Conservation (phyloP, 164 flowering plant genomes). For the Protea cynaroides region DNA sequence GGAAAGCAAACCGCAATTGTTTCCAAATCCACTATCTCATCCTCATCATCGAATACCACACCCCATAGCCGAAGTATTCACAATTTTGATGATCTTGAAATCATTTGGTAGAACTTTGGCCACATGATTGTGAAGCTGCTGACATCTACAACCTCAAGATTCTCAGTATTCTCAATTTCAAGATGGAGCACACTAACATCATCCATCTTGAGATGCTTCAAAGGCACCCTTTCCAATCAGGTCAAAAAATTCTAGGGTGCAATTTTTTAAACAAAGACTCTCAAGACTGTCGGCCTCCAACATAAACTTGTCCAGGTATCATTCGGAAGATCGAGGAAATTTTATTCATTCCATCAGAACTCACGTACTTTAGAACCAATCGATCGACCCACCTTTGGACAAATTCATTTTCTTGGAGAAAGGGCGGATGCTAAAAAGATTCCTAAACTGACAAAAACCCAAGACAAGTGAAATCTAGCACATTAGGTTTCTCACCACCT, state of each 20-base stretch:
- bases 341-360: neutral
- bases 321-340: neutral
- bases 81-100: conserved; percentile 66
- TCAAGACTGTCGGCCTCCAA: conserved; percentile 81
- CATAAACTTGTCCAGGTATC: conserved; percentile 58
- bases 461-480: conserved; percentile 2
- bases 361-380: neutral
- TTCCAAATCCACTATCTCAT: conserved; percentile 75
- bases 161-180: conserved; percentile 68
- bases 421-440: neutral
- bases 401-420: neutral
- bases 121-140: conserved; percentile 79
- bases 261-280: conserved; percentile 66
- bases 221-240: conserved; percentile 68
- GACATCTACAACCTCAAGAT: conserved; percentile 79
- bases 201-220: conserved; percentile 62
- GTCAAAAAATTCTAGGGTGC: conserved; percentile 71
- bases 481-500: conserved; percentile 5
- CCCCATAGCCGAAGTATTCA: conserved; percentile 79
- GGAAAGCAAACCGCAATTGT: conserved; percentile 70
- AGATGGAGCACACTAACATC: conserved; percentile 81
- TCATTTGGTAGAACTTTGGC: conserved; percentile 77
- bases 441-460: neutral
- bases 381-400: neutral
- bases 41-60: conserved; percentile 80